These are phyloP conservation scores for Spathaspora sp. DNA, from an alignment of 1,139 yeast species.

Conservation along the genomic window DNA sequence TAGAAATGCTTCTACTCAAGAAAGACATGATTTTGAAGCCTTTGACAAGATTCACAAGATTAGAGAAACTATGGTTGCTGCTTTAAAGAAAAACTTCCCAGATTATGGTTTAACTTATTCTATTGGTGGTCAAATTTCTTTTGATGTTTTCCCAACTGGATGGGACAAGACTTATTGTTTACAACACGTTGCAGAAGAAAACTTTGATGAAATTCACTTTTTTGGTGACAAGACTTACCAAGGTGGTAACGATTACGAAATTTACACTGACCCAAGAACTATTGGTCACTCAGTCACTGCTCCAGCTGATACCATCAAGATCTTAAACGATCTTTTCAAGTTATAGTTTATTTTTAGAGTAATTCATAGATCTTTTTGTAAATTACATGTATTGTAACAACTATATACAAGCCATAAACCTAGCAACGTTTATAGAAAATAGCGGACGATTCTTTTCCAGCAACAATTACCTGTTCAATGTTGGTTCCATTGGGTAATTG, in stretches of 20 bases:
- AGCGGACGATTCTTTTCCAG: slow-evolving; percentile 65
- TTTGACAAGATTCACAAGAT: slow-evolving; percentile 77
- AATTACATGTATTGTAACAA: not conserved
- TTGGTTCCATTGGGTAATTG: slow-evolving; percentile 19
- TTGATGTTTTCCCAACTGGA: slow-evolving; percentile 99
- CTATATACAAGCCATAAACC: slow-evolving; percentile 5
- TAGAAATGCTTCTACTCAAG: slow-evolving; percentile 92
- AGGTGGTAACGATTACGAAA: slow-evolving; percentile 99
- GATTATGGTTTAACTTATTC: slow-evolving; percentile 90
- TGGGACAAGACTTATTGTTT: slow-evolving; percentile 99
- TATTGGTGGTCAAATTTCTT: slow-evolving; percentile 98
- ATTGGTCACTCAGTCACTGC: slow-evolving; percentile 89
- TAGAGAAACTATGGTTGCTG: slow-evolving; percentile 80
- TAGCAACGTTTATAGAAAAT: slow-evolving; percentile 49
- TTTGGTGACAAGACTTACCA: slow-evolving; percentile 96
- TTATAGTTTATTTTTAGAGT: slow-evolving; percentile 20
- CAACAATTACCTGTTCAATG: slow-evolving; percentile 57
- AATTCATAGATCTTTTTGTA: not conserved
- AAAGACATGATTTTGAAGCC: slow-evolving; percentile 88
- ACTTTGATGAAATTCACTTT: slow-evolving; percentile 88
- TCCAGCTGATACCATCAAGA: slow-evolving; percentile 85
- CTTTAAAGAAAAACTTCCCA: slow-evolving; percentile 78
- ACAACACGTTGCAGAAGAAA: slow-evolving; percentile 84
- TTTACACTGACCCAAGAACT: slow-evolving; percentile 86
- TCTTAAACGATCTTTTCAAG: slow-evolving; percentile 78